Evolutionary conservation across 2,329 filamentous ascomycete species (phyloP), one percentile per base, ranked within the genome.

Genomic region (Cordyceps sp.): DNA sequence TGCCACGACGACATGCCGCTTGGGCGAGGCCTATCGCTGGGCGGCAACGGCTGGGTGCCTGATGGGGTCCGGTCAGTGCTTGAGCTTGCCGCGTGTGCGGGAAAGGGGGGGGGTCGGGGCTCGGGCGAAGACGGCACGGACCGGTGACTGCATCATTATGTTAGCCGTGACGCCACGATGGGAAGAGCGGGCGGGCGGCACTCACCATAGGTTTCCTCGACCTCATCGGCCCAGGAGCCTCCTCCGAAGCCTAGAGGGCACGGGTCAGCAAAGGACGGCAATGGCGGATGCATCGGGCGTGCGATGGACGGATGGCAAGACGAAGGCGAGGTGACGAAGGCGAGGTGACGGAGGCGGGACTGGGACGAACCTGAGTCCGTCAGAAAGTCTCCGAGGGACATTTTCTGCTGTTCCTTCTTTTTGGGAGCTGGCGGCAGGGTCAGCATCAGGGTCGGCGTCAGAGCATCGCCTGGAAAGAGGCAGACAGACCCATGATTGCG

Each of bases 141-240:
- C 57, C 57, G 34, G 50, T 43, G 26, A 51, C 56, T 53, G 35
- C n/a, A 26, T 15, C 40, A 31, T 35, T 13, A 23, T 5, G 45
- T 54, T 45, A 56, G 50, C 40, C 29, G 21, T 46, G 39, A 30
- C 34, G 26, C 32, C 6, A 29, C 18, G 31, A 13, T 12, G 21
- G 32, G 19, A 21, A 28, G 30, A 20, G 29, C 28, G 36, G 37
- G 34, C 37, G 26, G 27, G 31, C 33, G 36, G 20, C 10, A 63
- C 76, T 65, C 69, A 88, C 81, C 64, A 57, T 75, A 72, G 43
- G 81, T 70, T 50, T 93, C 85, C 60, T 98, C 90, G 64, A 98
- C 93, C 57, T 98, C 90, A 62, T 98, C 92, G 49, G 90, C 90
- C 90, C 90, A 98, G 46, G 90, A 96, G 53, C 88, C 50, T 48